phyloP scores from a whole-genome alignment of 78 protist genomes.

The Tieghemostelium lacteum region DNA sequence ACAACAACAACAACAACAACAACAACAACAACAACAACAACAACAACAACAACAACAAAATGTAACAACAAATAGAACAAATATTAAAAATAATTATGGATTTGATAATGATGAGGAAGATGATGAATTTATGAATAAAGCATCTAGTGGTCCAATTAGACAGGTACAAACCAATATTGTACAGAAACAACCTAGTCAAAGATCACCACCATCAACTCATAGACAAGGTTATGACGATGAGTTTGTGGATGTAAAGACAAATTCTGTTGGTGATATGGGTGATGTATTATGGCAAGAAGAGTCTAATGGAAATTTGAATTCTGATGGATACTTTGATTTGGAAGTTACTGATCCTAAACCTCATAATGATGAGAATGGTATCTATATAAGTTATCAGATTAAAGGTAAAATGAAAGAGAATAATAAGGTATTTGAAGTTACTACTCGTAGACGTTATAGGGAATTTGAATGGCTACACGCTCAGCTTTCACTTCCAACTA shows the following conservation, averaged over 20 bases:
- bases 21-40: constrained; percentile 4
- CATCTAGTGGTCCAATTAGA: not conserved
- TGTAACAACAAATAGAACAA: not conserved
- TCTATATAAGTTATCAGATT: constrained; percentile 29
- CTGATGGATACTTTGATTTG: constrained; percentile 51
- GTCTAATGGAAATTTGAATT: constrained; percentile 25
- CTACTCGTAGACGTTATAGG: constrained; percentile 44
- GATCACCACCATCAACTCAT: not conserved
- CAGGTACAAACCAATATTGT: not conserved
- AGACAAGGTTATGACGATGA: constrained; percentile 25
- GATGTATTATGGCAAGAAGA: constrained; percentile 55
- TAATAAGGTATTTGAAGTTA: not conserved
- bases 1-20: not conserved
- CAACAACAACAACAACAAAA: no score
- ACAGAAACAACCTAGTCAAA: not conserved
- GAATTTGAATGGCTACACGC: constrained; percentile 75
- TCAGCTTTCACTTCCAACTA: constrained; percentile 48
- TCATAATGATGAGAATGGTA: constrained; percentile 20
- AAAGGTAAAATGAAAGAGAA: constrained; percentile 46
- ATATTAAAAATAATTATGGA: not conserved
- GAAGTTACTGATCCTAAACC: constrained; percentile 63
- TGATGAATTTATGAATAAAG: no score
- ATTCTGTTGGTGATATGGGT: constrained; percentile 48
- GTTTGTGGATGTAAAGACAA: constrained; percentile 27
- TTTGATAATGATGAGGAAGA: constrained; percentile 1